Evolutionary conservation across 2,329 filamentous ascomycete species (phyloP), one percentile per base, ranked within the genome.

Genomic region (Colletotrichum tanaceti): DNA sequence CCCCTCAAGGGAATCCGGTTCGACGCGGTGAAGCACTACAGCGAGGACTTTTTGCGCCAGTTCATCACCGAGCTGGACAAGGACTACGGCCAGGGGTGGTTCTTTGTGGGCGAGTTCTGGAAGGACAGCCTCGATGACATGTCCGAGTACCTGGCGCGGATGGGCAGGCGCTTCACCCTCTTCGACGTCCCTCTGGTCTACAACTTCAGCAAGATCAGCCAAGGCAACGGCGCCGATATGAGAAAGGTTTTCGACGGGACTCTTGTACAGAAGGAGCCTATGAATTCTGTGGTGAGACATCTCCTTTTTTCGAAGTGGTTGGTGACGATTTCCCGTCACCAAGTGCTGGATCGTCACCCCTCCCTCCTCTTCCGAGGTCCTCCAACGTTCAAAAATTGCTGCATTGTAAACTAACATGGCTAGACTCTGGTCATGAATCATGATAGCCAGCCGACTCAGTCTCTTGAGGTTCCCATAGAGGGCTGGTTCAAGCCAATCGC

Each of bases 21-120:
- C 58, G 91, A 93, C 75, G 91, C 91, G 14, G 88, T 90, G 38
- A 91, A 92, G 78, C 91, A 93, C 78, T 92, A 90, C 77, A 90
- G 87, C 35, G 85, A 86, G 67, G 81, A 83, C n/a, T 93, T 93
- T 74, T 84, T 90, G 39, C 84, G 83, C 49, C 83, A 88, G n/a
- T 91, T 91, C 78, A 85, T 92, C 58, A 79, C 81, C 6, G 80
- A 85, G 53, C 78, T 92, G 67, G 86, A 86, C 73, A 80, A 81
- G 50, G 78, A 77, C 0, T 80, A 83, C 38, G 77, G 78, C 20
- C 44, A 72, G 53, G 77, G 75, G 1, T 80, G 78, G 78, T 80
- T 80, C 62, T 77, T 79, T 50, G 78, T 80, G 1, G 78, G 78
- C 63, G 78, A 80, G 71, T 80, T 79, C 71, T 80, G 78, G 78